Percentiles rank a stretch among this genome's conserved stretches.
Evolutionary conservation across 2,329 filamentous ascomycete genomes (phyloP).

Genomic region (Coleophoma crateriformis): DNA sequence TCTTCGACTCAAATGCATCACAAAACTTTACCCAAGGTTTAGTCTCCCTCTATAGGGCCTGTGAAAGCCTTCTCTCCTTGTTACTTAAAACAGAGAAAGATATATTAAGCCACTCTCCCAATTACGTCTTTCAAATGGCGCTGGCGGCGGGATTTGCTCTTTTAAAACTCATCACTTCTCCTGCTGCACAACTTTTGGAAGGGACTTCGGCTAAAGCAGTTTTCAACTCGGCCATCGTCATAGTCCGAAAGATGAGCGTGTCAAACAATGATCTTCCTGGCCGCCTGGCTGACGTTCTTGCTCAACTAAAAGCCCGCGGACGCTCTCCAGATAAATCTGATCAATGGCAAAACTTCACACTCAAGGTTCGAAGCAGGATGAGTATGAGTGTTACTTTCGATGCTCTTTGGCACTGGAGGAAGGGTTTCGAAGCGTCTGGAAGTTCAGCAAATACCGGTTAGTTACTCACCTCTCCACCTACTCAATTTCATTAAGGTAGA

Average conservation of each 20-base stretch:
- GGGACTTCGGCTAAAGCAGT: background rate
- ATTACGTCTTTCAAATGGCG: conserved; percentile 76
- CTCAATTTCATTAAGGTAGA: background rate
- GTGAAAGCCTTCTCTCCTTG: background rate
- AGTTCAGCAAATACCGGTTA: background rate
- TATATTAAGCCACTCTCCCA: conserved; percentile 58
- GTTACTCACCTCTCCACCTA: background rate
- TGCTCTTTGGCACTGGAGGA: conserved; percentile 7
- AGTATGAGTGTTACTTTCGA: conserved; percentile 7
- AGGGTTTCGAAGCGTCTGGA: background rate
- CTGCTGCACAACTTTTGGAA: conserved; percentile 58
- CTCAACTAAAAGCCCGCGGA: background rate
- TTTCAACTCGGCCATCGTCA: conserved; percentile 1
- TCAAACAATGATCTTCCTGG: conserved; percentile 7
- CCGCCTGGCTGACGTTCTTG: conserved; percentile 4
- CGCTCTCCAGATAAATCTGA: background rate
- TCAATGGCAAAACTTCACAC: background rate
- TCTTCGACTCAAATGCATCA: background rate
- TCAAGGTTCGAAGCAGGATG: conserved; percentile 4
- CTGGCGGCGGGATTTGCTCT: conserved; percentile 69
- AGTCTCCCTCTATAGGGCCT: background rate
- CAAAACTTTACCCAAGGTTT: background rate
- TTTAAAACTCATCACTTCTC: conserved; percentile 68
- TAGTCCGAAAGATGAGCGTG: conserved; percentile 2
- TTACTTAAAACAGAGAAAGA: background rate